A percentile compares a stretch with the other conserved stretches of the same genome.
These are phyloP conservation scores for Cicer cuneatum DNA, from an alignment of 306 rosid species.

Conservation along the genomic window DNA sequence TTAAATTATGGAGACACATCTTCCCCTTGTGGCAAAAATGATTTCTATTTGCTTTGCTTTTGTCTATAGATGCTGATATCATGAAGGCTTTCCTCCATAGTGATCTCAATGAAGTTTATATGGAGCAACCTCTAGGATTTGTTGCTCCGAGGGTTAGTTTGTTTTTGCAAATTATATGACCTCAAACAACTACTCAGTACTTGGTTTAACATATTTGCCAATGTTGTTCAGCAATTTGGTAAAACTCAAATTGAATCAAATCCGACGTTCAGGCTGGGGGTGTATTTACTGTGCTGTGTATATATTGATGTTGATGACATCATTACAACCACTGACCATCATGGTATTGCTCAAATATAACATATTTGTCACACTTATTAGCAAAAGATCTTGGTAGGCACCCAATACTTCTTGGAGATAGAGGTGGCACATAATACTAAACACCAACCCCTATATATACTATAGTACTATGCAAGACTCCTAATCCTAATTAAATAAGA, in stretches of 20 bases:
- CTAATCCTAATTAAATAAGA: too few species aligned
- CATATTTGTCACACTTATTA: background rate
- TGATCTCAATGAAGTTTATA: background rate
- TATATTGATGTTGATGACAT: background rate
- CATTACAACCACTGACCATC: background rate
- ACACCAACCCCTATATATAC: too few species aligned
- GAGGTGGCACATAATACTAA: background rate
- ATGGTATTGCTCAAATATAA: background rate
- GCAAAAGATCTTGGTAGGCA: background rate
- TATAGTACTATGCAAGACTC: too few species aligned
- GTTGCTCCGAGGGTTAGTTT: background rate
- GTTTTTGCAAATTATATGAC: background rate
- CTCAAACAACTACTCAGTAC: background rate
- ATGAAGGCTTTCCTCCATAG: background rate
- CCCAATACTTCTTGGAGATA: background rate
- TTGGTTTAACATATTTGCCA: background rate
- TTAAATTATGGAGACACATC: too few species aligned
- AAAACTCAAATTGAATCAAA: background rate
- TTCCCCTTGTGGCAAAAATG: too few species aligned
- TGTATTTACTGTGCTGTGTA: background rate
- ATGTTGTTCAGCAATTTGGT: background rate
- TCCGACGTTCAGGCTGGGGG: background rate
- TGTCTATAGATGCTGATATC: too few species aligned
- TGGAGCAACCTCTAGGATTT: background rate
- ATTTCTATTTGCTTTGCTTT: too few species aligned